Conservation (phyloP, 805 yeast genomes). For the Candida nemodendra region DNA sequence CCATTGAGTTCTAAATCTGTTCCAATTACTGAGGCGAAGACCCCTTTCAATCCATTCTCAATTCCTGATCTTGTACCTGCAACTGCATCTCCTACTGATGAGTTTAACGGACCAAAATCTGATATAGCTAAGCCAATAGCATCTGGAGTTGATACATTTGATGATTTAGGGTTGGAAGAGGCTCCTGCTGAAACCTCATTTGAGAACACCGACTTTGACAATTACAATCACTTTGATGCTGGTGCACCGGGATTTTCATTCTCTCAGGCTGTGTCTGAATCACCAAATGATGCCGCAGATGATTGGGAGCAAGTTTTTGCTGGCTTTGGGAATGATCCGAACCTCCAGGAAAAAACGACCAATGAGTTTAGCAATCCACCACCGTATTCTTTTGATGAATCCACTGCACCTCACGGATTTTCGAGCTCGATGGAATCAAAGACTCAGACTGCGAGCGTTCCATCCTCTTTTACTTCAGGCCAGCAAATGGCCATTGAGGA, state of each 20-base stretch:
- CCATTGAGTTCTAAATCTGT: conserved; percentile 18
- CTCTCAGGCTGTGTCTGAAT: conserved; percentile 12
- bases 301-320: conserved; percentile 96
- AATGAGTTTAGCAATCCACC: conserved; percentile 22
- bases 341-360: conserved; percentile 16
- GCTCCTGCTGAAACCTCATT: conserved; percentile 27
- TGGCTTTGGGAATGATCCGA: conserved; percentile 67
- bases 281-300: conserved; percentile 44
- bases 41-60: conserved; percentile 26
- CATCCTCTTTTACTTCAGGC: conserved; percentile 23
- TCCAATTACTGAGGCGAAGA: conserved; percentile 4
- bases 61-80: conserved; percentile 19
- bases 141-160: conserved; percentile 27
- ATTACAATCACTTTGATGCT: conserved; percentile 30
- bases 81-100: conserved; percentile 18
- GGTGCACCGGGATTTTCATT: conserved; percentile 28
- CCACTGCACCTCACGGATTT: conserved; percentile 2
- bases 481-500: conserved; percentile 63
- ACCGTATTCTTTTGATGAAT: conserved; percentile 15
- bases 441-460: neutral
- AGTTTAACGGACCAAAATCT: conserved; percentile 13
- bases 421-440: neutral
- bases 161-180: conserved; percentile 36
- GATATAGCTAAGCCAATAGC: conserved; percentile 4
- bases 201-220: conserved; percentile 38